Percentiles rank a stretch among this genome's conserved stretches.
phyloP scores from a whole-genome alignment of 2,329 filamentous ascomycete species.

The Dryadomyces sulphureus region DNA sequence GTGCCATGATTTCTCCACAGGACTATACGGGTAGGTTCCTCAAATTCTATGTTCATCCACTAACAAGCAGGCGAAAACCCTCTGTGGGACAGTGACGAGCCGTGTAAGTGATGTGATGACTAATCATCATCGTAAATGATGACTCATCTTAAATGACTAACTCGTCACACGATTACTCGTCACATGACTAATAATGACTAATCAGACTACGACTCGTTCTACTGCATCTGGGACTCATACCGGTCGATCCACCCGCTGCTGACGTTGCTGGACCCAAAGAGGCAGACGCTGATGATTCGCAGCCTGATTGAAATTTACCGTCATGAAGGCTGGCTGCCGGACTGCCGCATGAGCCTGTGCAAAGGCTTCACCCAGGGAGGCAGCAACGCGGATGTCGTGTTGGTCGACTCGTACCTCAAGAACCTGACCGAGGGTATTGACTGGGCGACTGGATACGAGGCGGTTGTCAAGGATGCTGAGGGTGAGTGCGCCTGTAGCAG shows the following conservation, averaged over 20 bases:
- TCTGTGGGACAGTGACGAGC: slow-evolving; percentile 45
- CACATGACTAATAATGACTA: background rate
- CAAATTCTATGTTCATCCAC: background rate
- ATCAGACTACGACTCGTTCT: slow-evolving; percentile 50
- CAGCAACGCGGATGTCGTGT: slow-evolving; percentile 52
- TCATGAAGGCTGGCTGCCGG: slow-evolving; percentile 50
- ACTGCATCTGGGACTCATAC: slow-evolving; percentile 59
- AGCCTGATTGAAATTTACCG: slow-evolving; percentile 53
- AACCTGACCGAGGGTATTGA: slow-evolving; percentile 43
- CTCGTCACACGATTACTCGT: too few relatives aligned
- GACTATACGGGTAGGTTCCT: slow-evolving; percentile 40
- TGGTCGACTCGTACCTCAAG: slow-evolving; percentile 40
- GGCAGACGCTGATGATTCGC: slow-evolving; percentile 50
- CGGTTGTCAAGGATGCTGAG: slow-evolving; percentile 58
- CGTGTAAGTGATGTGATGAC: slow-evolving; percentile 21
- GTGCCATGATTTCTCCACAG: slow-evolving; percentile 55
- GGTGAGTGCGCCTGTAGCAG: slow-evolving; percentile 30
- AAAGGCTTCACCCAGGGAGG: slow-evolving; percentile 55
- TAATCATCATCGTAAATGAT: background rate
- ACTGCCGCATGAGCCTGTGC: slow-evolving; percentile 53
- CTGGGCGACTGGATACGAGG: slow-evolving; percentile 57
- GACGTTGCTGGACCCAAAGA: slow-evolving; percentile 47
- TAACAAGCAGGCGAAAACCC: slow-evolving; percentile 42
- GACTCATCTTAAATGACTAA: too few relatives aligned
- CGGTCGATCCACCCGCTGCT: slow-evolving; percentile 51